Evolutionary conservation across 1,139 yeast species (phyloP), one percentile per base, ranked within the genome.

Genomic region (Candida dubliniensis): DNA sequence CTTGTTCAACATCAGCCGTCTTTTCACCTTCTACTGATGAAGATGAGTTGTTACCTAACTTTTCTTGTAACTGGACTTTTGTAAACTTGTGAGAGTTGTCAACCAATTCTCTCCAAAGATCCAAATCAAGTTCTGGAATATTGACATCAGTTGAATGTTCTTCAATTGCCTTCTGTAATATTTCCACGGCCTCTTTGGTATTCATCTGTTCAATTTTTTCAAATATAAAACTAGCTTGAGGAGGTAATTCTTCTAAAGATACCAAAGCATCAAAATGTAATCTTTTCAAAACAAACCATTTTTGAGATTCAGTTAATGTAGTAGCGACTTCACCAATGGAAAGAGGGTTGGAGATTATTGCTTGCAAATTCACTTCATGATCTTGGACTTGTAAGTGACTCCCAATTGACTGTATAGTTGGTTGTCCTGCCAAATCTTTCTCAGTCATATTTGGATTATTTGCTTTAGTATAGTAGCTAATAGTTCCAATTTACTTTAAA

Each of bases 91-190:
- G 30, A 27, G 30, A n/a, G 7, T n/a, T n/a, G 3, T 27, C 51
- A 18, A 55, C 52, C 30, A 62, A 51, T 13, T 49, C 48, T 35
- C 52, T 46, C 40, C 55, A 47, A 27, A 64, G 57, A 2, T 61
- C 57, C 15, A 48, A 68, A 38, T 67, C 74, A 6, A 58, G 63
- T 7, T 53, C 47, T 5, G 80, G 75, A 50, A 79, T 71, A 54
- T 81, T 81, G 31, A 57, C 53, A 49, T 62, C 66, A 36, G 44
- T 55, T 11, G 50, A 47, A 39, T 52, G 60, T 10, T 55, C 57
- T 3, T 39, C 47, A 18, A 59, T 8, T 4, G 58, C 50, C 11
- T 54, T 53, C 34, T 49, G 40, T 26, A 63, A 47, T 23, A 59
- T 50, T 13, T 51, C 51, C 6, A 63, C 24, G 1, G 67, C 57